phyloP scores from a whole-genome alignment of 2,329 filamentous ascomycete genomes.

The Colletotrichum trifolii region DNA sequence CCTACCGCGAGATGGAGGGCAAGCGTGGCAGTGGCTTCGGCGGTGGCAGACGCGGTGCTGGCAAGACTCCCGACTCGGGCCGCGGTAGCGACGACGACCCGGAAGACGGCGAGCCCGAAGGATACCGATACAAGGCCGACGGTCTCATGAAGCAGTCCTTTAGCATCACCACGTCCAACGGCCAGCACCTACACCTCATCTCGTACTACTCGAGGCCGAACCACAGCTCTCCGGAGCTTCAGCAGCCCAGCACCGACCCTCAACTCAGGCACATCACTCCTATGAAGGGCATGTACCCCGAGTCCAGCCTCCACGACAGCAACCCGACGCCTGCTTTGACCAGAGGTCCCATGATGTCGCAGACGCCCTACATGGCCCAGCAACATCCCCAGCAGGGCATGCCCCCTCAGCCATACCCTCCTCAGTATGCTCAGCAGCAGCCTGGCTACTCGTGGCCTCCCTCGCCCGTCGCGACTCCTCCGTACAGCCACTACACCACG shows the following conservation, averaged over 20 bases:
- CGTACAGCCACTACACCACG: slow-evolving; percentile 59
- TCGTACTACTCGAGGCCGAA: slow-evolving; percentile 93
- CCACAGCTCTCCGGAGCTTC: slow-evolving; percentile 76
- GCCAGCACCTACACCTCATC: slow-evolving; percentile 95
- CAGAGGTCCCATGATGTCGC: slow-evolving; percentile 73
- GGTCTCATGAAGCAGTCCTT: slow-evolving; percentile 99
- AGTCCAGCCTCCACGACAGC: slow-evolving; percentile 90
- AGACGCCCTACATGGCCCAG: slow-evolving; percentile 45
- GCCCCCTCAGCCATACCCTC: slow-evolving; percentile 50
- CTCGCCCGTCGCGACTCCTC: slow-evolving; percentile 66
- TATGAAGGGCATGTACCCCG: slow-evolving; percentile 95
- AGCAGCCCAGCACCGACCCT: slow-evolving; percentile 85
- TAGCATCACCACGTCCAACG: slow-evolving; percentile 91
- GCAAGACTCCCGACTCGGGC: slow-evolving; percentile 86
- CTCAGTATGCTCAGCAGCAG: slow-evolving; percentile 52
- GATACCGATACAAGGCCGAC: slow-evolving; percentile 94
- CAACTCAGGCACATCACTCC: slow-evolving; percentile 84
- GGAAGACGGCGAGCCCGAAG: slow-evolving; percentile 86
- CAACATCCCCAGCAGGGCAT: slow-evolving; percentile 49
- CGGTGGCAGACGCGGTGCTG: slow-evolving; percentile 65
- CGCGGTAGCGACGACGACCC: slow-evolving; percentile 87
- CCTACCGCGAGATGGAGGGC: slow-evolving; percentile 98
- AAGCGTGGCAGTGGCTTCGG: slow-evolving; percentile 87
- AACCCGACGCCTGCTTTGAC: slow-evolving; percentile 85
- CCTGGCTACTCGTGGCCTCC: slow-evolving; percentile 64